Base-by-base conservation (phyloP, 2,329 filamentous ascomycete genomes). In the Triangularia verruculosa region DNA sequence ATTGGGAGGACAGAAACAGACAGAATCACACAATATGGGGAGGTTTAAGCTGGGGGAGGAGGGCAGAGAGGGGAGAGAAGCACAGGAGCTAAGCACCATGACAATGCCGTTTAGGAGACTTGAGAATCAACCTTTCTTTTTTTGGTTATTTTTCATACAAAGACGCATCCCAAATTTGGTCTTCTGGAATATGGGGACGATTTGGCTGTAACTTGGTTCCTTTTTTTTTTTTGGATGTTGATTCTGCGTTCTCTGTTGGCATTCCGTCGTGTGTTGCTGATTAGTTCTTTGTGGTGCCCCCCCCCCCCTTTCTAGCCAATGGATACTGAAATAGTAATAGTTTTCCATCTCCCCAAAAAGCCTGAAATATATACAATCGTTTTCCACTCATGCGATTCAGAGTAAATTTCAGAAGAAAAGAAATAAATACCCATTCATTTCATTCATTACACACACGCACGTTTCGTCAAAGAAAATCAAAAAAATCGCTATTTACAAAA, bases 31-130 rank as follows among this genome's bases (percentile, higher is more conserved):
- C n/a, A n/a, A n/a, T n/a, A 47, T 47, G n/a, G 22, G 39, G 57
- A 51, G 22, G n/a, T n/a, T n/a, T n/a, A n/a, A n/a, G n/a, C n/a
- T n/a, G 47, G 52, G 11, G 17, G 28, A 11, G 56, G n/a, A 20
- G 34, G 27, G 55, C 3, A 57, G 20, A 20, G n/a, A 24, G 47
- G 24, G 9, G 17, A 51, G 22, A 7, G 22, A 63, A 6, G 22
- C 32, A 52, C 39, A 76, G 39, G 39, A 39, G 34, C 13, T 3
- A n/a, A n/a, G 34, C 13, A 47, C 11, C 8, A 47, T 6, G 6
- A 9, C 27, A n/a, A 5, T 12, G 30, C 34, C 34, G 17, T 39
- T 15, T 15, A 39, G 34, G 34, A 39, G 17, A 39, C 17, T n/a
- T 15, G 11, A 47, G 39, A 47, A 47, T 47, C 39, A 20, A 47